These are phyloP conservation scores for Bruguiera hainesii DNA, from an alignment of 441 rosid species.

Conservation along the genomic window DNA sequence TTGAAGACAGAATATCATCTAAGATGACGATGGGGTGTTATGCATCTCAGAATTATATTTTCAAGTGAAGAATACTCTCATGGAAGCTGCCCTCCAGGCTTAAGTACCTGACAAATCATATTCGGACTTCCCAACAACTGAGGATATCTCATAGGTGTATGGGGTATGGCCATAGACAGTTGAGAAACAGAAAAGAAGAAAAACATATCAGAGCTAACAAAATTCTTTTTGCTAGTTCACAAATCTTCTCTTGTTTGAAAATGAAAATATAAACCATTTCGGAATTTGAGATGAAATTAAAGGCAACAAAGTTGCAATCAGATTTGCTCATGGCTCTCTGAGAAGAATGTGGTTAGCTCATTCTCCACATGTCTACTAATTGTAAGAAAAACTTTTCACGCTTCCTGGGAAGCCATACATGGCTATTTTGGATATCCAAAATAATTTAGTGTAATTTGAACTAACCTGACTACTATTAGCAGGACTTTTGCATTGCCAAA, in stretches of 20 bases:
- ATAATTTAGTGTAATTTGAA: background rate
- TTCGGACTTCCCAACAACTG: too few species aligned
- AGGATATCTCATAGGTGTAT: too few species aligned
- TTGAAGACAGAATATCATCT: background rate
- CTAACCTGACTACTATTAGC: slow-evolving; percentile 48
- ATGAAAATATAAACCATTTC: background rate
- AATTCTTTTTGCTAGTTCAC: background rate
- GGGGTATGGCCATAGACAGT: background rate
- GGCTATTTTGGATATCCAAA: background rate
- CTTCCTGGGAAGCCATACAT: background rate
- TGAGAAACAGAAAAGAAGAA: background rate
- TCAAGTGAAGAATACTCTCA: background rate
- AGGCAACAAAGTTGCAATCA: background rate
- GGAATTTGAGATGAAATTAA: background rate
- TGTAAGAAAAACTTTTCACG: background rate
- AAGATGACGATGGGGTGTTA: background rate
- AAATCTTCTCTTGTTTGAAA: background rate
- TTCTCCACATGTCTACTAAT: background rate
- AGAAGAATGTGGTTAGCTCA: background rate
- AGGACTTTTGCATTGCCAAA: slow-evolving; percentile 72
- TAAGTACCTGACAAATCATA: background rate
- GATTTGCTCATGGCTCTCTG: background rate
- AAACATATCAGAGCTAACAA: background rate
- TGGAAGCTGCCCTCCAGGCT: background rate
- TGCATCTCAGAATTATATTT: background rate